phyloP scores from a whole-genome alignment of 345 rosid species.

The Acer yangbiense region DNA sequence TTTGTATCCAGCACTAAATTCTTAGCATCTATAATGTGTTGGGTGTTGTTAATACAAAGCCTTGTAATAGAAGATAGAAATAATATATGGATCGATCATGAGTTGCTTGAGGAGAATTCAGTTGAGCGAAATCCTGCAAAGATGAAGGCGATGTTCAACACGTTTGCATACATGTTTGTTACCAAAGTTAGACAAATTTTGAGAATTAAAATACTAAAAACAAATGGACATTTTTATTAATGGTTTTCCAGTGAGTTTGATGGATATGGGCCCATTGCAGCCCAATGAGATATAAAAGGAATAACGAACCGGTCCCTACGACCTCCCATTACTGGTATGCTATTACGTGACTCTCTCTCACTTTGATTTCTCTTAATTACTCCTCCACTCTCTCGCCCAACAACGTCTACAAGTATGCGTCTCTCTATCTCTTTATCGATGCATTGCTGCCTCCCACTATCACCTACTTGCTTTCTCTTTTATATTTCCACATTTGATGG shows the following conservation, averaged over 20 bases:
- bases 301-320: not conserved
- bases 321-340: too few species aligned
- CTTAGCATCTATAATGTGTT: too few species aligned
- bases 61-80: too few species aligned
- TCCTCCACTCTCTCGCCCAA: not conserved
- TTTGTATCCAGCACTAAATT: too few species aligned
- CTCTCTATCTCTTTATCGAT: not conserved
- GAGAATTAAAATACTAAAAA: not conserved
- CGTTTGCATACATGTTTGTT: not conserved
- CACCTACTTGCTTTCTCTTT: not conserved
- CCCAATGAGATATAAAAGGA: too few species aligned
- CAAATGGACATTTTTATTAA: not conserved
- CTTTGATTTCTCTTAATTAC: too few species aligned
- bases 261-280: too few species aligned
- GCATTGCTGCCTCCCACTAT: not conserved
- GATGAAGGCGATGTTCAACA: not conserved
- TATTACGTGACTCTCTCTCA: too few species aligned
- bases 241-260: not conserved
- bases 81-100: too few species aligned
- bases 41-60: too few species aligned
- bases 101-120: not conserved
- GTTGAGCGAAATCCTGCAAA: slow-evolving; percentile 1
- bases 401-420: not conserved
- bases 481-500: not conserved
- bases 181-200: not conserved